Base-by-base conservation (phyloP, 306 rosid species). In the Hippophae rhamnoides region DNA sequence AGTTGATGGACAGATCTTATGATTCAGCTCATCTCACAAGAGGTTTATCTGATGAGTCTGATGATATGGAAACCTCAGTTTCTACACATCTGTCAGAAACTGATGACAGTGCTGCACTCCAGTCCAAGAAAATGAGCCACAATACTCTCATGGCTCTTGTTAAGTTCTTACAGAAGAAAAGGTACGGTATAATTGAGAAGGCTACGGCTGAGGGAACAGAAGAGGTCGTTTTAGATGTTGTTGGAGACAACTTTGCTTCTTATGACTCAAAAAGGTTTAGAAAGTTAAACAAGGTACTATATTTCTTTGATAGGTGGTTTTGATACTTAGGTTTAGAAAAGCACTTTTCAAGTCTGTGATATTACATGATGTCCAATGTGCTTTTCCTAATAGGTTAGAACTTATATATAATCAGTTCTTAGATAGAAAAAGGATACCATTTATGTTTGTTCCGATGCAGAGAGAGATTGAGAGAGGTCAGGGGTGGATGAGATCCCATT, bases 141-240 rank as follows among this genome's bases (percentile, higher is more conserved):
- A 93, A 93, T 70, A 86, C 79, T 78, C 95, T 93, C 68, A 93
- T 93, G 99, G 97, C 97, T 78, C 94, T 93, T 66, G 68, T 93
- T 63, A 93, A 93, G 79, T 86, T 76, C 72, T 71, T 93, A 65
- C 99, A 93, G 79, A 93, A 86, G 83, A 93, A 84, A 69, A 80
- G 99, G 74, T 72, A 56, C 54, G 56, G 76, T 65, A 68, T 93
- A 60, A 75, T 93, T 72, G 99, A 93, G 79, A 89, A 81, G 78
- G 99, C 99, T 68, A 78, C 99, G 68, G 81, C 95, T 45, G 99
- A 93, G 79, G 97, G 95, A 80, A 93, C 99, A 57, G 94, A 88
- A 66, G 97, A 88, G 85, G 99, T 84, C 50, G 95, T 93, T 75
- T 77, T 80, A 63, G 99, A 79, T 73, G 99, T 86, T 9, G 95